phyloP scores from a whole-genome alignment of 2,329 filamentous ascomycete genomes.

The Fusarium nisikadoi region DNA sequence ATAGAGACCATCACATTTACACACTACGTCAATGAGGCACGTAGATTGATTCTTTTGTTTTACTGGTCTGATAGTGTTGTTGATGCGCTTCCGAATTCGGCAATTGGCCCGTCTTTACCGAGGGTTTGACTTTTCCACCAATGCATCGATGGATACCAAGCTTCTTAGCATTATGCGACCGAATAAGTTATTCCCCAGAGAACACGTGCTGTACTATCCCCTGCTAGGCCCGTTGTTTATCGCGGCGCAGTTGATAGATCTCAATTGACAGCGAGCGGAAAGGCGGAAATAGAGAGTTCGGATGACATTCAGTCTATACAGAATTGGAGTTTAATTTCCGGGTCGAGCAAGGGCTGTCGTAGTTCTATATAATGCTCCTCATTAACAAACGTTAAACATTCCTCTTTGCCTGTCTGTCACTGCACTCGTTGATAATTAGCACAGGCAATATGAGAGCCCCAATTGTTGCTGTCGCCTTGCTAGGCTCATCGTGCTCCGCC shows the following conservation, averaged over 20 bases:
- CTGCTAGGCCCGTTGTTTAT: background rate
- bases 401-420: background rate
- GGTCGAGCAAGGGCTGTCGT: background rate
- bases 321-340: background rate
- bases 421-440: background rate
- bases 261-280: background rate
- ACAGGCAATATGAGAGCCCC: background rate
- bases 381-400: background rate
- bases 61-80: background rate
- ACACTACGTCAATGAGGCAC: background rate
- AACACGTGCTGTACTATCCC: constrained; percentile 13
- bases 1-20: background rate
- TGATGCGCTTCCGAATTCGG: background rate
- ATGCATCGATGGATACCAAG: background rate
- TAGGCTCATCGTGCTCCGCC: background rate
- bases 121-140: constrained; percentile 17
- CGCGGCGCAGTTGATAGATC: background rate
- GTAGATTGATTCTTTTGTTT: background rate
- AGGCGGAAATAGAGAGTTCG: background rate
- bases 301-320: background rate
- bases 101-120: constrained; percentile 20
- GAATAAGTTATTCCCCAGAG: constrained; percentile 13
- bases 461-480: background rate
- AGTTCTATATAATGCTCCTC: background rate
- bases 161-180: constrained; percentile 3